These are phyloP conservation scores for Pleodorina starrii DNA, from an alignment of 139 green algal genomes.

Conservation along the genomic window DNA sequence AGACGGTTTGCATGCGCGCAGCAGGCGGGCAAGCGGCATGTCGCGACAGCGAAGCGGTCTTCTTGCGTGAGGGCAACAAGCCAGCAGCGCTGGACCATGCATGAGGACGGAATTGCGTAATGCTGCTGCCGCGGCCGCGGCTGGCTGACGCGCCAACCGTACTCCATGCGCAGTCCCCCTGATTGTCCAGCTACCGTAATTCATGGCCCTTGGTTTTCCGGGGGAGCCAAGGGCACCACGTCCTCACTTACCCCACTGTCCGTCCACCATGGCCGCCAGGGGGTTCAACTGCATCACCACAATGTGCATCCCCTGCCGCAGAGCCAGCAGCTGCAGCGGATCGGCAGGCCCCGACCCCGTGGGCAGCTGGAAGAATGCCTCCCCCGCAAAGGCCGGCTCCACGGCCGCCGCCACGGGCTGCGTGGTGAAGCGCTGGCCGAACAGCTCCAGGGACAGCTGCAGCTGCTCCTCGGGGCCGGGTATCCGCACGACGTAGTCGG, in stretches of 20 bases:
- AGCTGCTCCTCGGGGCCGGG: constrained; percentile 5
- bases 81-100: too few relatives aligned
- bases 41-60: too few relatives aligned
- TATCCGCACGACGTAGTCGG: constrained; percentile 33
- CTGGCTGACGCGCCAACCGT: too few relatives aligned
- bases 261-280: not conserved
- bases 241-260: not conserved
- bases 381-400: constrained; percentile 48
- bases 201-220: too few relatives aligned
- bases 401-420: constrained; percentile 17
- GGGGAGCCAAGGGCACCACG: too few relatives aligned
- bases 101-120: too few relatives aligned
- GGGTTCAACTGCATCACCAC: constrained; percentile 44
- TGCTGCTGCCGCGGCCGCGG: too few relatives aligned
- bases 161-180: too few relatives aligned
- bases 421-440: constrained; percentile 52
- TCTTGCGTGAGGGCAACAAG: too few relatives aligned
- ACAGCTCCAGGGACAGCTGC: constrained; percentile 58
- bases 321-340: constrained; percentile 53
- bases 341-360: not conserved
- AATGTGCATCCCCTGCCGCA: constrained; percentile 55
- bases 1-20: too few relatives aligned
- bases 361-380: constrained; percentile 48
- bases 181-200: too few relatives aligned
- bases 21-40: too few relatives aligned